These are phyloP conservation scores for Acarospora socialis DNA, from an alignment of 2,329 filamentous ascomycete species.

Conservation along the genomic window DNA sequence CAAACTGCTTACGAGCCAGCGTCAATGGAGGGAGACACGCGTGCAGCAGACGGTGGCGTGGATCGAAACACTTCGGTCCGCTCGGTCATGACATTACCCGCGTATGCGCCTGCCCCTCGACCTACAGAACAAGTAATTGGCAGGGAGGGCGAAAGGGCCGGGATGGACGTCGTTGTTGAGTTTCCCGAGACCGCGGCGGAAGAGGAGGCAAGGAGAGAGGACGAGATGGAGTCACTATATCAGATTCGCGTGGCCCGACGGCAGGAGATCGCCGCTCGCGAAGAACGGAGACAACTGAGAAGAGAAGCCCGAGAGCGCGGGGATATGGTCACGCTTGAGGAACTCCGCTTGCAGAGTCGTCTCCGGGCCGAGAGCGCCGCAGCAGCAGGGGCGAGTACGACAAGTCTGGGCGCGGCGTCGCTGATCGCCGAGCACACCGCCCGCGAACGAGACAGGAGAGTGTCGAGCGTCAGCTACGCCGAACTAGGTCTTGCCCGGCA, in stretches of 20 bases:
- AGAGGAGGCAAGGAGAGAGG: conserved; percentile 63
- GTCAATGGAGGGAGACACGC: conserved; percentile 17
- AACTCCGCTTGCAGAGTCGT: conserved; percentile 39
- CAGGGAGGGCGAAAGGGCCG: conserved; percentile 78
- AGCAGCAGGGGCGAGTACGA: conserved; percentile 14
- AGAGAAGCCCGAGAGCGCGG: conserved; percentile 58
- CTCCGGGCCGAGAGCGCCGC: conserved; percentile 35
- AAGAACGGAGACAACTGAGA: conserved; percentile 55
- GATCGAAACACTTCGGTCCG: conserved; percentile 76
- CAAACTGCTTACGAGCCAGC: conserved; percentile 15
- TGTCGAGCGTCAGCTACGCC: conserved; percentile 35
- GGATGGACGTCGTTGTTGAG: conserved; percentile 82
- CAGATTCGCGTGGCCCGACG: conserved; percentile 72
- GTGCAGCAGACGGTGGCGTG: conserved; percentile 32
- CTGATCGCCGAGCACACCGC: conserved; percentile 31
- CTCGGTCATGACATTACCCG: conserved; percentile 85
- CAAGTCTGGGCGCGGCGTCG: conserved; percentile 23
- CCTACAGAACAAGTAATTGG: conserved; percentile 72
- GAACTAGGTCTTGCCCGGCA: conserved; percentile 34
- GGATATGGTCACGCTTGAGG: conserved; percentile 48
- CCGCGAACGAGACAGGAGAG: conserved; percentile 28
- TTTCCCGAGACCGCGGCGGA: conserved; percentile 67
- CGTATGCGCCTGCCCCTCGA: conserved; percentile 60
- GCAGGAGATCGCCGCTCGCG: conserved; percentile 60
- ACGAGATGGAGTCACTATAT: conserved; percentile 86